phyloP scores from a whole-genome alignment of 1,139 yeast species.

The Hansenula sp. region DNA sequence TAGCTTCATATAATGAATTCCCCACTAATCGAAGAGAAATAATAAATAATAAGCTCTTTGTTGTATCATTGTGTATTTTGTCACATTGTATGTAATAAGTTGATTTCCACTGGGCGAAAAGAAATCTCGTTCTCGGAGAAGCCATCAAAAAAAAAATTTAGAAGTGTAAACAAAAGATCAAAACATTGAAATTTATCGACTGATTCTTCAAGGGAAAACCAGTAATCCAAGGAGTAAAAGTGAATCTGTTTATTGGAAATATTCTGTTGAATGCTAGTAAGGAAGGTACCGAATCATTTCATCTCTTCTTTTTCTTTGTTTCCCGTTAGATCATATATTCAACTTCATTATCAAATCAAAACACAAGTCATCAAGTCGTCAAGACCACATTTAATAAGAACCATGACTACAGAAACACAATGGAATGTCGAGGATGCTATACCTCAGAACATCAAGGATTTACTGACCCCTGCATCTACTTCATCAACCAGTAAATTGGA shows the following conservation, averaged over 20 bases:
- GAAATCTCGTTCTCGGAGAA: neutral
- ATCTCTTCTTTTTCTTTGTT: too few species aligned
- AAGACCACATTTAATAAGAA: neutral
- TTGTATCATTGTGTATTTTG: too few species aligned
- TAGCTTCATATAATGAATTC: neutral
- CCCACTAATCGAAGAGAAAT: too few species aligned
- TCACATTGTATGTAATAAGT: too few species aligned
- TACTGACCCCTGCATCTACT: constrained; percentile 28
- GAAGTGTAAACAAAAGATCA: neutral
- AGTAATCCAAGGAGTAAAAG: too few species aligned
- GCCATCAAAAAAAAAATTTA: neutral
- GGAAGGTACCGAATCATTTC: too few species aligned
- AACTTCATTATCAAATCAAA: neutral
- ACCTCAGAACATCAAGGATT: constrained; percentile 45
- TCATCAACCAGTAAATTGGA: constrained; percentile 5
- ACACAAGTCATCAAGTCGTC: neutral
- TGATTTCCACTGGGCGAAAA: neutral
- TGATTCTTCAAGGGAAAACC: too few species aligned
- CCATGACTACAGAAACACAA: constrained; percentile 7
- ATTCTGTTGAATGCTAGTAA: too few species aligned
- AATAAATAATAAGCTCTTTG: too few species aligned
- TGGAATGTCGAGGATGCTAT: constrained; percentile 64
- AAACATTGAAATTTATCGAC: neutral
- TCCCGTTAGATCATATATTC: neutral
- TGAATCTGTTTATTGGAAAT: too few species aligned